Evolutionary conservation across 306 rosid species (phyloP), one percentile per base, ranked within the genome.

Genomic region (Dryas alaskensis): DNA sequence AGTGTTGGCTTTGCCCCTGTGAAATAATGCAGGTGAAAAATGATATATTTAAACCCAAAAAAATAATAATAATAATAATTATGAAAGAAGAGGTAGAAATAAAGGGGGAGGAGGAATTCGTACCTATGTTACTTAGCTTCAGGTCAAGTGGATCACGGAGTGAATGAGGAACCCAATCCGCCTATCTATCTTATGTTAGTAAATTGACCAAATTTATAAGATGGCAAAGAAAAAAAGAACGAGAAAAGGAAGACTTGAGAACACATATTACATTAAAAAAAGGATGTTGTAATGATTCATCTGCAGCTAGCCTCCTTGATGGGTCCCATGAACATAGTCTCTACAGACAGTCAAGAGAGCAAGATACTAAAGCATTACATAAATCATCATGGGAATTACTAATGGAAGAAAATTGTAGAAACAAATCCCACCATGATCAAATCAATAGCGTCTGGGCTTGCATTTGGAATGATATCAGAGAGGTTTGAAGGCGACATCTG

Each of bases 301-400:
- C 91, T 27, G 95, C 91, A 74, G 87, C 75, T 43, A 91, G 97
- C 83, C 97, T 86, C 82, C 86, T 84, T 65, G 91, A 89, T 74
- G 95, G 95, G 79, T 91, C 84, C 97, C 97, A 91, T 40, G 88
- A 87, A 75, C 89, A 84, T 13, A 91, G 85, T 87, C 77, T 82
- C 97, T 91, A 68, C 67, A 42, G 63, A 65, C 48, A 52, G 51
- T 43, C 44, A 86, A 52, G 46, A 68, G 37, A 61, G 79, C 58
- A 70, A 60, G 55, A 42, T 65, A 31, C 14, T 17, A 51, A 51
- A 31, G 51, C 65, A 70, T 47, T 31, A 8, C 39, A 73, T 13
- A 69, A 59, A 67, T 61, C 54, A 19, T 67, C 42, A 45, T n/a
- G 44, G 40, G 49, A 74, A 61, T 51, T 64, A 73, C 22, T 64